These are phyloP conservation scores for Cryphonectria nitschkei DNA, from an alignment of 2,329 filamentous ascomycete genomes.

Conservation along the genomic window DNA sequence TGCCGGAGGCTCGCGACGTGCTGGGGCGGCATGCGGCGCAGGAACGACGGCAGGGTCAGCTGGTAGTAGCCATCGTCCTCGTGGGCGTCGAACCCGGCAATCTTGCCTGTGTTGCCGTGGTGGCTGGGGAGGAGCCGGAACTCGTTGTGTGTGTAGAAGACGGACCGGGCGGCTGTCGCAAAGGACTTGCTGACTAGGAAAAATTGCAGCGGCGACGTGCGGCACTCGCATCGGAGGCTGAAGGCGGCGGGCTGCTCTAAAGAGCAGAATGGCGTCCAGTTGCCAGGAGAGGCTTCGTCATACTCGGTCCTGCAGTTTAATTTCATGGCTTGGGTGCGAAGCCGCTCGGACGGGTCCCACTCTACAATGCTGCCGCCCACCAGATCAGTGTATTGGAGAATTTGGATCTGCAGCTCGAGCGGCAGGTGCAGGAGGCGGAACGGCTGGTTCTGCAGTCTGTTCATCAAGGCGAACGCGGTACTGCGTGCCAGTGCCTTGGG, in stretches of 20 bases:
- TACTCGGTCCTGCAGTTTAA: neutral
- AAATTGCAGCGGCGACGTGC: neutral
- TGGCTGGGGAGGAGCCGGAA: slow-evolving; percentile 4
- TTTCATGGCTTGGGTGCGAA: neutral
- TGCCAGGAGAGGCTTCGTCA: neutral
- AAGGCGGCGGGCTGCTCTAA: neutral
- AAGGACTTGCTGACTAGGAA: slow-evolving; percentile 4
- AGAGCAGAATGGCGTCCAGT: neutral
- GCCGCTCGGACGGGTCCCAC: slow-evolving; percentile 6
- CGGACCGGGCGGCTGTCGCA: neutral
- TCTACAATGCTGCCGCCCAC: neutral
- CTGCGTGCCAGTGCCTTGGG: neutral
- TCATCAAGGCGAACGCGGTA: neutral
- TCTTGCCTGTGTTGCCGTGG: neutral
- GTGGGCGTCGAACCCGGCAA: neutral
- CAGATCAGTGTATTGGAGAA: neutral
- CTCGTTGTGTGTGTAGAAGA: slow-evolving; percentile 4
- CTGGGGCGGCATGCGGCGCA: neutral
- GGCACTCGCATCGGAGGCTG: slow-evolving; percentile 1
- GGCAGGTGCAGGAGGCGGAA: slow-evolving; percentile 8
- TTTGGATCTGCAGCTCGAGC: neutral
- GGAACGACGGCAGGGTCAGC: slow-evolving; percentile 12
- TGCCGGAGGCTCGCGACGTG: neutral
- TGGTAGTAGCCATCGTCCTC: slow-evolving; percentile 6
- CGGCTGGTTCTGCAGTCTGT: neutral